Evolutionary conservation across 2,329 filamentous ascomycete species (phyloP).

Genomic region (Xylaria sp.): DNA sequence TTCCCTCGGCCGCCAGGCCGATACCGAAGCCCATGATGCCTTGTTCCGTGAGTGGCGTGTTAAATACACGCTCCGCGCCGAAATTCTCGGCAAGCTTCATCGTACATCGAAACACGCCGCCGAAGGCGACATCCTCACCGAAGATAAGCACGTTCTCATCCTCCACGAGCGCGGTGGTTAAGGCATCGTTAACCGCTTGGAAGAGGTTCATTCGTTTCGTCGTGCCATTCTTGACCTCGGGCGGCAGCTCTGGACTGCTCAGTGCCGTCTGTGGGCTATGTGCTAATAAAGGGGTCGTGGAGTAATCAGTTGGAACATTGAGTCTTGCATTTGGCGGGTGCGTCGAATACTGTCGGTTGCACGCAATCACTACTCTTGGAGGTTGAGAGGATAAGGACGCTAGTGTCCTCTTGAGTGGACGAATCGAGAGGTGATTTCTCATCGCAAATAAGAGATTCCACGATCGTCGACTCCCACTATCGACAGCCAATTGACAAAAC

Average conservation of each 20-base stretch:
- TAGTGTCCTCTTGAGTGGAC: slow-evolving; percentile 31
- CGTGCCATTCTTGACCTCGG: slow-evolving; percentile 66
- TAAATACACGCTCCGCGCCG: slow-evolving; percentile 89
- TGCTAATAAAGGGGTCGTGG: slow-evolving; percentile 77
- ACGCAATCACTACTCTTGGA: slow-evolving; percentile 6
- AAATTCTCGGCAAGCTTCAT: slow-evolving; percentile 90
- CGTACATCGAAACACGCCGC: slow-evolving; percentile 93
- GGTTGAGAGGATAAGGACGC: slow-evolving; percentile 22
- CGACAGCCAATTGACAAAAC: slow-evolving; percentile 10
- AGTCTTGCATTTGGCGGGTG: slow-evolving; percentile 68
- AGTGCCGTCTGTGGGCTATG: slow-evolving; percentile 78
- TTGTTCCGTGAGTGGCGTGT: slow-evolving; percentile 92
- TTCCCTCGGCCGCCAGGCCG: slow-evolving; percentile 85
- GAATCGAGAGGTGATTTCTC: slow-evolving; percentile 34
- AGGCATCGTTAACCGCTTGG: slow-evolving; percentile 89
- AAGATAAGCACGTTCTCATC: slow-evolving; percentile 91
- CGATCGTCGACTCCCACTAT: slow-evolving; percentile 26
- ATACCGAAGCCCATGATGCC: slow-evolving; percentile 94
- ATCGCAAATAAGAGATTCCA: slow-evolving; percentile 25
- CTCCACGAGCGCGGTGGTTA: slow-evolving; percentile 78
- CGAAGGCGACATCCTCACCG: slow-evolving; percentile 96
- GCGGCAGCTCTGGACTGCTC: slow-evolving; percentile 72
- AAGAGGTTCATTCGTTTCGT: slow-evolving; percentile 93
- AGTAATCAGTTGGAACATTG: slow-evolving; percentile 88
- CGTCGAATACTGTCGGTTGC: slow-evolving; percentile 54